Conservation (phyloP, 345 rosid species). For the Hibiscus syriacus region DNA sequence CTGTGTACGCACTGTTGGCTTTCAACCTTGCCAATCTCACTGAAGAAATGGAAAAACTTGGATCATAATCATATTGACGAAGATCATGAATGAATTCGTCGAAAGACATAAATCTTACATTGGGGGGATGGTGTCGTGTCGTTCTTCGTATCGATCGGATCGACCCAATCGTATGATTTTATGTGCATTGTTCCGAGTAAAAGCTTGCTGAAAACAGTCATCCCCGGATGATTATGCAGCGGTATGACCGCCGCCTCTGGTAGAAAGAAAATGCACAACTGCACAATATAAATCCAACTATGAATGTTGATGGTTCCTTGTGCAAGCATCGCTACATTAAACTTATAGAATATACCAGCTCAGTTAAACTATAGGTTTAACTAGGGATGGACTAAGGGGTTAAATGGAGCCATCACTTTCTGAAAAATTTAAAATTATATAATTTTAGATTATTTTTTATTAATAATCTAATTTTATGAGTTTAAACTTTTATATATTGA, state of each 20-base stretch:
- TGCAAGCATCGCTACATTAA: no score
- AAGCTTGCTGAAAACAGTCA: constrained; percentile 74
- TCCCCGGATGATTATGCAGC: constrained; percentile 70
- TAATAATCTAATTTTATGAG: no score
- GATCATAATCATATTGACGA: neutral
- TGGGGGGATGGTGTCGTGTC: constrained; percentile 13
- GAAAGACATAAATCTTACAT: constrained; percentile 21
- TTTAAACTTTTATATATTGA: no score
- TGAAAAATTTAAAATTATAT: no score
- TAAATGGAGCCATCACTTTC: no score
- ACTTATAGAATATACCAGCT: no score
- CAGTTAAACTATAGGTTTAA: no score
- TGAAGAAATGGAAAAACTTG: constrained; percentile 10
- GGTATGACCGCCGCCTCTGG: constrained; percentile 64
- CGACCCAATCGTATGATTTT: constrained; percentile 57
- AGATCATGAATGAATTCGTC: neutral
- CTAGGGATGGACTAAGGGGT: no score
- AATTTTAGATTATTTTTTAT: no score
- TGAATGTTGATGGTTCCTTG: no score
- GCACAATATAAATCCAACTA: constrained; percentile 13
- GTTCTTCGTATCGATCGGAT: constrained; percentile 15
- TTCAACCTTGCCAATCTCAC: constrained; percentile 42
- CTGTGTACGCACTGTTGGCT: constrained; percentile 26
- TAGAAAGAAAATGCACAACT: constrained; percentile 63
- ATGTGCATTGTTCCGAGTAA: constrained; percentile 58